These are phyloP conservation scores for Zygotorulaspora danielsina DNA, from an alignment of 805 yeast genomes.

Conservation along the genomic window DNA sequence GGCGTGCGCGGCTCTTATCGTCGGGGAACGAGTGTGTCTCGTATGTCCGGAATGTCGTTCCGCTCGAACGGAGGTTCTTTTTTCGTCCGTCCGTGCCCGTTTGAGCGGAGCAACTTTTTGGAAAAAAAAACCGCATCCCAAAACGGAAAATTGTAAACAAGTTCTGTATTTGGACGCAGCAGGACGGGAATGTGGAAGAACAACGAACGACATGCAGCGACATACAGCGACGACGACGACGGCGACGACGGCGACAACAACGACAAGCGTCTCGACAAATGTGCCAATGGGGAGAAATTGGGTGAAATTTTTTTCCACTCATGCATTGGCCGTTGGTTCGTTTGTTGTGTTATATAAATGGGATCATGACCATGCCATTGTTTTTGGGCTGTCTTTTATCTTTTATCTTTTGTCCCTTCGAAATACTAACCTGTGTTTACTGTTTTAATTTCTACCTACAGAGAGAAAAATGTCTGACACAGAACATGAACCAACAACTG, in stretches of 20 bases:
- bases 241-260: too few species aligned
- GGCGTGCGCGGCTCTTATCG: too few species aligned
- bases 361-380: neutral
- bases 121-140: constrained; percentile 3
- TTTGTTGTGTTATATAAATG: neutral
- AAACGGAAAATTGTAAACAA: constrained; percentile 11
- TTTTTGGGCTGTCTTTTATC: neutral
- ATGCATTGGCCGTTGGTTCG: too few species aligned
- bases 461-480: constrained; percentile 13
- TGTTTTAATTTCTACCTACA: constrained; percentile 4
- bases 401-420: neutral
- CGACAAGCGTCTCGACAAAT: too few species aligned
- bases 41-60: too few species aligned
- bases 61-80: too few species aligned
- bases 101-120: too few species aligned
- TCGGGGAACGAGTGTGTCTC: too few species aligned
- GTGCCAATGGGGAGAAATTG: neutral
- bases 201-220: neutral
- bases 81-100: too few species aligned
- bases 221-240: too few species aligned
- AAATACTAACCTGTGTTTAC: constrained; percentile 2
- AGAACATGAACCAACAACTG: constrained; percentile 15
- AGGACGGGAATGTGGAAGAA: neutral
- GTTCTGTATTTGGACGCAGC: neutral
- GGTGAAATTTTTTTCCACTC: too few species aligned